These are phyloP conservation scores for Cicer bijugum DNA, from an alignment of 306 rosid species.

Conservation along the genomic window DNA sequence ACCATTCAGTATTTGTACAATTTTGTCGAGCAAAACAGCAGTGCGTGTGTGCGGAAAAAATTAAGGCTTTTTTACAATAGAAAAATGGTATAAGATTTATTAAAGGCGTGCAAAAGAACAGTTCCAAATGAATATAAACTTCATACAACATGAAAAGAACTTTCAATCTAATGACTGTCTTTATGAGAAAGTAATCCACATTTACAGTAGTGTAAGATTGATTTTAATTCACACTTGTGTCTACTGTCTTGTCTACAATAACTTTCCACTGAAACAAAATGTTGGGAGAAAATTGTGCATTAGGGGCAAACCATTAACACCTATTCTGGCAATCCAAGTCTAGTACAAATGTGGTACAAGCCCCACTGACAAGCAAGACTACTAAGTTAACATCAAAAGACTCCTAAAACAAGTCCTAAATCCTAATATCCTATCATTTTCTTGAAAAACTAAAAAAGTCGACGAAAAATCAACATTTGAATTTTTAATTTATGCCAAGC, in stretches of 20 bases:
- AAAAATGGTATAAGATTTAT: background rate
- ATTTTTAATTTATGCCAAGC: background rate
- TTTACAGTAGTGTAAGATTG: background rate
- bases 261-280: background rate
- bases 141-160: background rate
- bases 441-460: background rate
- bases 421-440: slow-evolving; percentile 18
- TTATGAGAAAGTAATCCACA: background rate
- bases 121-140: slow-evolving; percentile 15
- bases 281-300: background rate
- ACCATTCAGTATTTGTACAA: slow-evolving; percentile 22
- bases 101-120: background rate
- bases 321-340: background rate
- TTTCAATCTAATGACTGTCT: slow-evolving; percentile 2
- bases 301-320: background rate
- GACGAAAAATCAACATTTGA: background rate
- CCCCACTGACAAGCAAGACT: background rate
- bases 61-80: background rate
- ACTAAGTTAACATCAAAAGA: slow-evolving; percentile 20
- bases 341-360: background rate
- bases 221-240: background rate
- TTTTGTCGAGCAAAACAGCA: slow-evolving; percentile 4
- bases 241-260: background rate
- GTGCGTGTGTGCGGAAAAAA: background rate
- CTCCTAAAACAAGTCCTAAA: background rate